These are phyloP conservation scores for Penicillium sp. DNA, from an alignment of 2,329 filamentous ascomycete species.

Conservation along the genomic window DNA sequence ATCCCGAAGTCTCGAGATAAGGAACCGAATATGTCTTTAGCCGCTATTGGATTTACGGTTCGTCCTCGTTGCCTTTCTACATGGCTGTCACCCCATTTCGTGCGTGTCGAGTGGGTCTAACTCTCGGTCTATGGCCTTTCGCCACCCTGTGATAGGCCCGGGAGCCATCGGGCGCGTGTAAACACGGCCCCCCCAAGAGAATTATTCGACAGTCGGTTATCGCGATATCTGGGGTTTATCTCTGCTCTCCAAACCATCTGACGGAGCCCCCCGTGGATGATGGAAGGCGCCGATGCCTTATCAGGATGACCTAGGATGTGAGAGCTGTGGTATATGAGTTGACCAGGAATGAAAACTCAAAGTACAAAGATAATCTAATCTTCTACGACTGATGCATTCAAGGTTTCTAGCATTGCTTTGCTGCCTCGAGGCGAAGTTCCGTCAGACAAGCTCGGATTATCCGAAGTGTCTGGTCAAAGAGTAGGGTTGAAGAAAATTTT, in stretches of 20 bases:
- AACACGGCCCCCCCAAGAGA: neutral
- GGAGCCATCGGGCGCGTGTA: neutral
- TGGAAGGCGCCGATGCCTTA: slow-evolving; percentile 20
- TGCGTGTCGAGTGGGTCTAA: neutral
- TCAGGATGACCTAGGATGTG: neutral
- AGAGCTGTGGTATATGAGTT: neutral
- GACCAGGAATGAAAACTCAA: neutral
- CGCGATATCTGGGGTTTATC: slow-evolving; percentile 16
- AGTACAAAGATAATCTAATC: neutral
- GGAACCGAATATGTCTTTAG: neutral
- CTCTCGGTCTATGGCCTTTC: neutral
- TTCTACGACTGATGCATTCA: neutral
- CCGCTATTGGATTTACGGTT: neutral
- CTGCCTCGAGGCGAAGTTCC: neutral
- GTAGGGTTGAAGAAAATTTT: too few relatives aligned
- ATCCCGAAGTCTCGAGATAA: neutral
- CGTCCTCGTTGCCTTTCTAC: neutral
- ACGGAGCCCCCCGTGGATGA: slow-evolving; percentile 12
- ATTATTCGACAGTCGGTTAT: slow-evolving; percentile 9
- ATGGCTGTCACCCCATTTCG: too few relatives aligned
- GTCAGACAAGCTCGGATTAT: too few relatives aligned
- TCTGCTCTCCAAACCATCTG: neutral
- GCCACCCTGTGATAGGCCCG: neutral
- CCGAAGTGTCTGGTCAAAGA: too few relatives aligned
- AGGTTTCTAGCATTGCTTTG: neutral